These are phyloP conservation scores for Pichia insulana DNA, from an alignment of 805 yeast genomes.

Conservation along the genomic window DNA sequence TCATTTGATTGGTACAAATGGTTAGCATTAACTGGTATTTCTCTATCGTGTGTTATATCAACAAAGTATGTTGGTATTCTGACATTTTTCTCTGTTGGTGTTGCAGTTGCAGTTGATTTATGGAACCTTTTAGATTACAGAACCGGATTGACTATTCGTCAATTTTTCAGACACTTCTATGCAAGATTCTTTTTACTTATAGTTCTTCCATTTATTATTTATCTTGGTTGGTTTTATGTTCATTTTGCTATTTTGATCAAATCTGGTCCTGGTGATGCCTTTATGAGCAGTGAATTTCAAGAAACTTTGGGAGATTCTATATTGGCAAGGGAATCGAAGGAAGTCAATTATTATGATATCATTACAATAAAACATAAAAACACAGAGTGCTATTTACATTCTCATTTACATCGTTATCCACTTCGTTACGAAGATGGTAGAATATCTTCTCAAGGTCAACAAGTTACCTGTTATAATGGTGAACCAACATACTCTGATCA, in stretches of 20 bases:
- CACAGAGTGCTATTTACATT: conserved; percentile 73
- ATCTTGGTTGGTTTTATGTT: conserved; percentile 82
- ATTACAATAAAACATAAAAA: conserved; percentile 75
- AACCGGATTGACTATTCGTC: conserved; percentile 50
- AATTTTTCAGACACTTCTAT: conserved; percentile 58
- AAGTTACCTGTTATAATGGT: conserved; percentile 64
- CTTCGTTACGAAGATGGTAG: conserved; percentile 94
- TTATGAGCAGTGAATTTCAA: conserved; percentile 94
- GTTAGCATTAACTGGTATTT: conserved; percentile 75
- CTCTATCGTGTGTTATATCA: conserved; percentile 85
- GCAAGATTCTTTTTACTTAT: conserved; percentile 68
- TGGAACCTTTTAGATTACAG: conserved; percentile 78
- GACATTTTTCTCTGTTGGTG: conserved; percentile 81
- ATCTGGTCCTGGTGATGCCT: conserved; percentile 93
- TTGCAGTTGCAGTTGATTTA: conserved; percentile 75
- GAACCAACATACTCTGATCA: conserved; percentile 63
- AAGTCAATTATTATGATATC: conserved; percentile 66
- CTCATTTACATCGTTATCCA: conserved; percentile 72
- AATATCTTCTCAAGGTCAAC: conserved; percentile 89
- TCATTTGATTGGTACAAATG: conserved; percentile 75
- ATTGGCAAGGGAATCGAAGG: conserved; percentile 59
- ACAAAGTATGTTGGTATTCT: conserved; percentile 95
- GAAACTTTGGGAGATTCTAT: conserved; percentile 83
- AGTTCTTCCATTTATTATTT: conserved; percentile 71
- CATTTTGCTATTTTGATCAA: conserved; percentile 75